Evolutionary conservation across 352 stramenopile species (phyloP), one percentile per base, ranked within the genome.

Genomic region (Pythium chondricola): DNA sequence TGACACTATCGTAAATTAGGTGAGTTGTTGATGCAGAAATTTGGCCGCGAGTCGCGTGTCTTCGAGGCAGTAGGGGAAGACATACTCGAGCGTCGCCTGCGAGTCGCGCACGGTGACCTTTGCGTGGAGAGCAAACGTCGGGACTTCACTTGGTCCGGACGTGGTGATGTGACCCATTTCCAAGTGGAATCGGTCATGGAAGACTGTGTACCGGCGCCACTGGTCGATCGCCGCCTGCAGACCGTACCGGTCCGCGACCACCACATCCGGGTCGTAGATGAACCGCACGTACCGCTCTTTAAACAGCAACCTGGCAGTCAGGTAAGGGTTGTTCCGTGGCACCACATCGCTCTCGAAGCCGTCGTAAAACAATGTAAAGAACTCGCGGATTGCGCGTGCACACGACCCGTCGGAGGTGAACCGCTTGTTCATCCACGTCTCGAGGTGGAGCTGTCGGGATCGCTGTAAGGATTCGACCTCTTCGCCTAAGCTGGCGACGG

Each of bases 331-430:
- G 20, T 43, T 20, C 7, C 22, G 51, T 2, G 20, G 35, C 17
- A 57, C n/a, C n/a, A 26, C 5, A 57, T 27, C 17, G 36, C 29
- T 2, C 29, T 40, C 8, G 26, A 24, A 11, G 18, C 35, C 8
- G 43, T 60, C 43, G 16, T 53, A 27, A 31, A 61, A 55, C 2
- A 55, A 17, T 32, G 53, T 61, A 17, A 45, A 61, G 26, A 54
- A 61, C 39, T 51, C 29, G 29, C 29, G 29, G 29, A 33, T 33
- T 13, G 29, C 8, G 29, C 29, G 11, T 50, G 39, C 41, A 39
- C 18, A 61, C 45, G 40, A 61, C 45, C 45, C 37, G 6, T 11
- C n/a, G 17, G 11, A 17, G 3, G 37, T 29, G 4, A 29, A 6
- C 20, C 24, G 37, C 3, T 16, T 10, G 13, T 24, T 14, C 25